Percentiles rank a stretch among this genome's conserved stretches.
These are phyloP conservation scores for Paramyrothecium roridum DNA, from an alignment of 2,329 filamentous ascomycete genomes.

Conservation along the genomic window DNA sequence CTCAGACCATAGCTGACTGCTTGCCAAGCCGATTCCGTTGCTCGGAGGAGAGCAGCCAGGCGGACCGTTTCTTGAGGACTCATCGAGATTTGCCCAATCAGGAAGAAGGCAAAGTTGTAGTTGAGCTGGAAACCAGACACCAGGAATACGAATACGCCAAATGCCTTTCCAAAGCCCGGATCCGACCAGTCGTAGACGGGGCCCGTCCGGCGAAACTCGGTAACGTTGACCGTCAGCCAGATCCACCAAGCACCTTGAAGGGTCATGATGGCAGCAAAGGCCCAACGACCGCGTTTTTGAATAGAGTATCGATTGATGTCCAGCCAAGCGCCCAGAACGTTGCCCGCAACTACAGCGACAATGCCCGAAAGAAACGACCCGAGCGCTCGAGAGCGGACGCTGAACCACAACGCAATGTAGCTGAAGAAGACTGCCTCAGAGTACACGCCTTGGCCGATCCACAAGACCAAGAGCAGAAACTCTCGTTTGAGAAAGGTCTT, in stretches of 20 bases:
- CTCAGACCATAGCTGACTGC: constrained; percentile 66
- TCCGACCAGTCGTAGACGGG: constrained; percentile 64
- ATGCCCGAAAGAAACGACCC: constrained; percentile 66
- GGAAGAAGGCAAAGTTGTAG: constrained; percentile 68
- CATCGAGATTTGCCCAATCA: constrained; percentile 59
- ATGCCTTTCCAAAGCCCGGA: constrained; percentile 59
- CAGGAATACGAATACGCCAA: constrained; percentile 62
- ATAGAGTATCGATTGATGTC: constrained; percentile 51
- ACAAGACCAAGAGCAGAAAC: constrained; percentile 59
- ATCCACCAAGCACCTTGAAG: constrained; percentile 67
- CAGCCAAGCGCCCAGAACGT: constrained; percentile 59
- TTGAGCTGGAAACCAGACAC: constrained; percentile 68
- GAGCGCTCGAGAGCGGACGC: constrained; percentile 56
- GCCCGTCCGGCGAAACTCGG: constrained; percentile 49
- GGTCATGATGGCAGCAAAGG: constrained; percentile 47
- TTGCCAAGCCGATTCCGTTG: constrained; percentile 66
- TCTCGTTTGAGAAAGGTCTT: constrained; percentile 55
- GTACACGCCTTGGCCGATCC: constrained; percentile 66
- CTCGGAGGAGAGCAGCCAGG: constrained; percentile 60
- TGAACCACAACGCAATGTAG: constrained; percentile 54
- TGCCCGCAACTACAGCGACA: constrained; percentile 59
- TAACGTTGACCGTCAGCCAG: constrained; percentile 63
- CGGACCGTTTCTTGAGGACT: constrained; percentile 60
- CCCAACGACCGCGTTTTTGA: constrained; percentile 46
- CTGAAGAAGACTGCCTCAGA: constrained; percentile 56